Conservation (phyloP, 1,139 yeast species). For the Arxiozyma telluris region DNA sequence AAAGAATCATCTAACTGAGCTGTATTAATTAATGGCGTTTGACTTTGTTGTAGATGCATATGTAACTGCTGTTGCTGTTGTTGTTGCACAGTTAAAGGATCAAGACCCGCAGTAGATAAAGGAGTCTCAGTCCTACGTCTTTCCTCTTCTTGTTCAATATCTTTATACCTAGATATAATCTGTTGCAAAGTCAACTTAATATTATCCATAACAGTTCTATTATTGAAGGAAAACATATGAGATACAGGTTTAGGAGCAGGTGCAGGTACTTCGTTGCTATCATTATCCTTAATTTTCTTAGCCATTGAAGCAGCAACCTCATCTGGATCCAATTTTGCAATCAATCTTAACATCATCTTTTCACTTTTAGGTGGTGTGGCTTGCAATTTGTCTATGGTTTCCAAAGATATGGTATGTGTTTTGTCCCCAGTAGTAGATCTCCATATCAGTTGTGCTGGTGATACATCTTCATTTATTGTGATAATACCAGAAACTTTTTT, state of each 20-base stretch:
- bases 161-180: conserved; percentile 58
- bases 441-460: conserved; percentile 62
- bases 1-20: conserved; percentile 36
- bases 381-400: conserved; percentile 51
- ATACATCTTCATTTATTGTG: conserved; percentile 52
- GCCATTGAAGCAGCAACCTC: conserved; percentile 3
- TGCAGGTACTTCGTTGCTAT: conserved; percentile 29
- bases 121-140: conserved; percentile 22
- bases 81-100: conserved; percentile 9
- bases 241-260: conserved; percentile 37
- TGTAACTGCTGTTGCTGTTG: conserved; percentile 6
- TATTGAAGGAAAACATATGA: conserved; percentile 52
- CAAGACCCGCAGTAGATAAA: background rate
- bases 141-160: conserved; percentile 35
- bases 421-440: conserved; percentile 56
- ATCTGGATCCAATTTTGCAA: conserved; percentile 35
- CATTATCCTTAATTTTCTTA: conserved; percentile 23
- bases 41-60: background rate
- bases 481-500: conserved; percentile 63
- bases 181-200: conserved; percentile 64
- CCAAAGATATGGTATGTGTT: conserved; percentile 39
- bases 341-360: conserved; percentile 58
- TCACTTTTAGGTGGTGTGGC: conserved; percentile 68
- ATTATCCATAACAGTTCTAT: conserved; percentile 66
- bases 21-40: conserved; percentile 33